Percentiles rank a stretch among this genome's conserved stretches.
Conservation (phyloP, 306 rosid species). For the Vigna mungo region DNA sequence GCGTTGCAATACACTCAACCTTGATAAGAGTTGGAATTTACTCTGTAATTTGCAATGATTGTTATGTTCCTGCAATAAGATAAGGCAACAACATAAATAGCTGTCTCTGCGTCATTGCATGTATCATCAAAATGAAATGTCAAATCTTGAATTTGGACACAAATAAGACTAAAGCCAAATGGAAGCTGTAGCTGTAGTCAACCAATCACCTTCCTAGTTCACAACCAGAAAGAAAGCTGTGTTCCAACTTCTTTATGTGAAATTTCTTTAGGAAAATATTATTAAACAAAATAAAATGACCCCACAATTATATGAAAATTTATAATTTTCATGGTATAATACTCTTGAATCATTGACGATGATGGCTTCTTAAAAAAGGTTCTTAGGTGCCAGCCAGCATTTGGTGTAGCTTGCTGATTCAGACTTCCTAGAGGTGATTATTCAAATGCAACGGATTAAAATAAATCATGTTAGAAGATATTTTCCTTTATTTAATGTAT, state of each 20-base stretch:
- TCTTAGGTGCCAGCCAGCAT: constrained; percentile 36
- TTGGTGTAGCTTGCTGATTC: constrained; percentile 28
- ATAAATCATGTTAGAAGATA: background rate
- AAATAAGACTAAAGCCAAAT: background rate
- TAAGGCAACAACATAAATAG: constrained; percentile 44
- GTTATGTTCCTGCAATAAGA: constrained; percentile 21
- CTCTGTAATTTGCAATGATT: constrained; percentile 12
- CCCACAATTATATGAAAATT: background rate
- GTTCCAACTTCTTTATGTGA: background rate
- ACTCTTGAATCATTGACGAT: constrained; percentile 18
- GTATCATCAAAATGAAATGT: constrained; percentile 40
- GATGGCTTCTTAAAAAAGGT: background rate
- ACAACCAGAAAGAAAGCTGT: constrained; percentile 28
- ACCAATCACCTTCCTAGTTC: constrained; percentile 11
- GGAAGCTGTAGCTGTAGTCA: constrained; percentile 38
- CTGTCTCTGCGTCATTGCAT: constrained; percentile 48
- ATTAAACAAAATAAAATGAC: background rate
- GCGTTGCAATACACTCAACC: background rate
- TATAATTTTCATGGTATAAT: background rate
- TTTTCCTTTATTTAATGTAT: background rate
- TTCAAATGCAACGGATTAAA: constrained; percentile 30
- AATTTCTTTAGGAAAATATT: constrained; percentile 29
- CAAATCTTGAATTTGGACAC: constrained; percentile 32
- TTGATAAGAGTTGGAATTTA: constrained; percentile 1
- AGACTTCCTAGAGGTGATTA: constrained; percentile 20